Evolutionary conservation across 345 rosid species (phyloP).

Genomic region (Draba incana): DNA sequence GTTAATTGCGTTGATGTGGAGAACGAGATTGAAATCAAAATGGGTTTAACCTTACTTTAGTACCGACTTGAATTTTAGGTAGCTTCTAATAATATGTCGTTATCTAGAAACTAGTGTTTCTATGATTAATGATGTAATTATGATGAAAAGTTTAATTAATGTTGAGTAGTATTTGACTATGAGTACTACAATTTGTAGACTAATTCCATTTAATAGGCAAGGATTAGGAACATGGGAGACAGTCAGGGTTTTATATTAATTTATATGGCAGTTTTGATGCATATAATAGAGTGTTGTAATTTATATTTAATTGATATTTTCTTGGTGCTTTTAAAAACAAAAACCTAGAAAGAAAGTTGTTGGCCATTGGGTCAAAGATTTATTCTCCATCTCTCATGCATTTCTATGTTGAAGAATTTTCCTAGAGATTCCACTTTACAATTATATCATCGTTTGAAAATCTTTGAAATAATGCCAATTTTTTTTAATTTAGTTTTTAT

Average conservation of each 20-base stretch:
- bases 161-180: constrained; percentile 29
- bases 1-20: not conserved
- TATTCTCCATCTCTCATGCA: constrained; percentile 38
- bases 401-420: constrained; percentile 43
- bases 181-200: constrained; percentile 4
- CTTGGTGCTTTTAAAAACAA: not conserved
- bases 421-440: no score
- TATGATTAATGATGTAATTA: not conserved
- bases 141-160: constrained; percentile 11
- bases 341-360: constrained; percentile 21
- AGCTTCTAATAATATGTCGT: constrained; percentile 10
- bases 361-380: constrained; percentile 36
- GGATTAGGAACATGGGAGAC: constrained; percentile 40
- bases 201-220: not conserved
- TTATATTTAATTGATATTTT: constrained; percentile 5
- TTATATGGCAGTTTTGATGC: constrained; percentile 15
- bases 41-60: not conserved
- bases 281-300: constrained; percentile 30
- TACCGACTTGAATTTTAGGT: not conserved
- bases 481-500: no score
- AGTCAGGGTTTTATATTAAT: constrained; percentile 1
- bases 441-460: no score
- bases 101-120: constrained; percentile 12
- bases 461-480: no score
- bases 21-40: not conserved